Percentiles rank a stretch among this genome's conserved stretches.
phyloP scores from a whole-genome alignment of 768 basidiomycete species.

The Astraeus odoratus region DNA sequence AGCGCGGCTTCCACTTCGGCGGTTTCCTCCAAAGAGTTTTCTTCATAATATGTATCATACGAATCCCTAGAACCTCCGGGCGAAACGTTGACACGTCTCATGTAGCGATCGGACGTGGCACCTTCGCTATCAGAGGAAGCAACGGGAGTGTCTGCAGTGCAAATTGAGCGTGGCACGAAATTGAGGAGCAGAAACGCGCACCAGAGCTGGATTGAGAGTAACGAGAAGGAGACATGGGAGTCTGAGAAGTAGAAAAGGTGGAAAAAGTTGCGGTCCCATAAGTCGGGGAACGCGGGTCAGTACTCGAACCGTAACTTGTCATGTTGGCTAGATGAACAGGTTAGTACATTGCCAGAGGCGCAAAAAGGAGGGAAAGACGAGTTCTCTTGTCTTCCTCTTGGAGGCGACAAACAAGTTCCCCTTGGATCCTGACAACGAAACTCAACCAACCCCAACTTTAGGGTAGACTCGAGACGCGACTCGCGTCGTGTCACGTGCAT shows the following conservation, averaged over 20 bases:
- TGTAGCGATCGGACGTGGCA: slow-evolving; percentile 39
- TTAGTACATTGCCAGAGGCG: slow-evolving; percentile 28
- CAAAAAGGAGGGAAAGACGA: background rate
- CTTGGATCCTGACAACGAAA: slow-evolving; percentile 24
- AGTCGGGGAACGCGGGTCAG: slow-evolving; percentile 54
- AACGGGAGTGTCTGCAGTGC: slow-evolving; percentile 35
- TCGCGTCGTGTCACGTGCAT: slow-evolving; percentile 33
- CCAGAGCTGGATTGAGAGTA: slow-evolving; percentile 53
- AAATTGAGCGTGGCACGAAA: slow-evolving; percentile 2
- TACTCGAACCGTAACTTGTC: slow-evolving; percentile 31
- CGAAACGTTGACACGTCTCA: slow-evolving; percentile 51
- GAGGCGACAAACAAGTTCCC: too few relatives aligned
- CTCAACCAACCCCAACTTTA: slow-evolving; percentile 26
- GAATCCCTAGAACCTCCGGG: slow-evolving; percentile 35
- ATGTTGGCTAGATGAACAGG: slow-evolving; percentile 18
- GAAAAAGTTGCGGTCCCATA: slow-evolving; percentile 56
- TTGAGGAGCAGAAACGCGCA: slow-evolving; percentile 21
- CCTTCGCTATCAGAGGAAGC: slow-evolving; percentile 42
- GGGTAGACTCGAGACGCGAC: slow-evolving; percentile 33
- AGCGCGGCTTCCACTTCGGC: slow-evolving; percentile 64
- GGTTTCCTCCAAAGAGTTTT: slow-evolving; percentile 38
- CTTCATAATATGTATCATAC: slow-evolving; percentile 54
- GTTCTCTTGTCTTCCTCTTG: too few relatives aligned
- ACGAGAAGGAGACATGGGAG: slow-evolving; percentile 54
- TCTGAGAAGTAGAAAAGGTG: slow-evolving; percentile 43